A percentile compares a stretch with the other conserved stretches of the same genome.
Conservation (phyloP, 441 rosid species). For the Gossypium davidsonii region DNA sequence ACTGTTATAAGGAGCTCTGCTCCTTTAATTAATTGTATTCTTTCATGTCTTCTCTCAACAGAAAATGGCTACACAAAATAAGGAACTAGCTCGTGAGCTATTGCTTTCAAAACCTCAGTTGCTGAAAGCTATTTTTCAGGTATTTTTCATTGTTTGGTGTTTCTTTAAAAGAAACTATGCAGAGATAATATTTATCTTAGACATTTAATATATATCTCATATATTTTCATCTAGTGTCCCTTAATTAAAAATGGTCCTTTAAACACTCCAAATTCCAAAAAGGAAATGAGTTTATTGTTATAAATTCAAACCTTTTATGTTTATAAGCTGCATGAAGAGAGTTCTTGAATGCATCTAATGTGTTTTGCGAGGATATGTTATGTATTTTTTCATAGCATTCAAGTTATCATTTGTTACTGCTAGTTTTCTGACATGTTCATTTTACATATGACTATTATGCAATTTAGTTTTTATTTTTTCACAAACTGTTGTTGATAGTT, state of each 20-base stretch:
- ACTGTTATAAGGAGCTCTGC: background rate
- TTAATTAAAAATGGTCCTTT: background rate
- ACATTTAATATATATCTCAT: background rate
- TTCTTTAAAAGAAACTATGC: background rate
- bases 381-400: background rate
- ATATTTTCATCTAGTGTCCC: background rate
- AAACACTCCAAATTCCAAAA: background rate
- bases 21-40: constrained; percentile 2
- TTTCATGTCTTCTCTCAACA: constrained; percentile 25
- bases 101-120: constrained; percentile 69
- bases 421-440: background rate
- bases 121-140: constrained; percentile 88
- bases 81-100: constrained; percentile 70
- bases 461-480: background rate
- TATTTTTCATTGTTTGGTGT: constrained; percentile 16
- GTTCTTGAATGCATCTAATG: background rate
- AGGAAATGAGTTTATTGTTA: background rate
- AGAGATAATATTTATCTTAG: background rate
- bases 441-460: background rate
- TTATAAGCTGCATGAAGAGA: background rate
- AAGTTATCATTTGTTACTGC: background rate
- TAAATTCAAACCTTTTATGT: background rate
- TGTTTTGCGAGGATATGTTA: background rate
- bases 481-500: background rate
- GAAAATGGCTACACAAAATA: constrained; percentile 68